phyloP scores from a whole-genome alignment of 352 stramenopile genomes.

The Phytopythium sindhum region DNA sequence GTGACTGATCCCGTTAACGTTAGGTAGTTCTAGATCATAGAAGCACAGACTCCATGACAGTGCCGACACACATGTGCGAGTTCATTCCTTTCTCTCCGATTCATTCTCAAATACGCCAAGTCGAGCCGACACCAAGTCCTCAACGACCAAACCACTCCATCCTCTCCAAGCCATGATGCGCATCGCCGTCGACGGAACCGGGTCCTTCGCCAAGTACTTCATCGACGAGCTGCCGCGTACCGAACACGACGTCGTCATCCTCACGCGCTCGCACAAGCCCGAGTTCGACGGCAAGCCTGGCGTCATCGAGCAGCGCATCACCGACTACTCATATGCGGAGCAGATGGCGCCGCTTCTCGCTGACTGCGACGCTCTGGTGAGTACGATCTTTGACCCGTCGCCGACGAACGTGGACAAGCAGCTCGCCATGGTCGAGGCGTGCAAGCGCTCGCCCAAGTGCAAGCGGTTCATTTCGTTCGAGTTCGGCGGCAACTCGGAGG shows the following conservation, averaged over 20 bases:
- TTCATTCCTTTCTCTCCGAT: background rate
- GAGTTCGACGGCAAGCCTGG: slow-evolving; percentile 16
- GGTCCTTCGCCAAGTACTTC: slow-evolving; percentile 31
- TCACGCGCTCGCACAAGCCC: slow-evolving; percentile 20
- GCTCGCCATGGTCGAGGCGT: slow-evolving; percentile 16
- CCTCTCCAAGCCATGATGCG: background rate
- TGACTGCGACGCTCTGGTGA: slow-evolving; percentile 16
- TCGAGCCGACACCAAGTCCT: background rate
- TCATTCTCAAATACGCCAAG: background rate
- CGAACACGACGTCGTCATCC: slow-evolving; percentile 19
- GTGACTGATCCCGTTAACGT: background rate
- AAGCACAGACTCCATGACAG: too few species aligned
- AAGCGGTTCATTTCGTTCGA: slow-evolving; percentile 30
- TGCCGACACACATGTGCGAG: too few species aligned
- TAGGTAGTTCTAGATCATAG: too few species aligned
- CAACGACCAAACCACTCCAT: background rate
- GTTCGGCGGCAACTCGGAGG: slow-evolving; percentile 17
- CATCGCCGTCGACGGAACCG: slow-evolving; percentile 22
- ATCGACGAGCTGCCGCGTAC: slow-evolving; percentile 11
- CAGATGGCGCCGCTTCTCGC: slow-evolving; percentile 4
- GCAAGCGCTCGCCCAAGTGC: slow-evolving; percentile 17
- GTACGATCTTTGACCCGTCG: slow-evolving; percentile 7
- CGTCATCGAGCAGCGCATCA: slow-evolving; percentile 15
- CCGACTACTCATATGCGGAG: slow-evolving; percentile 13
- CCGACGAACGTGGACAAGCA: slow-evolving; percentile 8